Evolutionary conservation across 2,329 filamentous ascomycete species (phyloP).

Genomic region (Dactylonectria macrodidyma): DNA sequence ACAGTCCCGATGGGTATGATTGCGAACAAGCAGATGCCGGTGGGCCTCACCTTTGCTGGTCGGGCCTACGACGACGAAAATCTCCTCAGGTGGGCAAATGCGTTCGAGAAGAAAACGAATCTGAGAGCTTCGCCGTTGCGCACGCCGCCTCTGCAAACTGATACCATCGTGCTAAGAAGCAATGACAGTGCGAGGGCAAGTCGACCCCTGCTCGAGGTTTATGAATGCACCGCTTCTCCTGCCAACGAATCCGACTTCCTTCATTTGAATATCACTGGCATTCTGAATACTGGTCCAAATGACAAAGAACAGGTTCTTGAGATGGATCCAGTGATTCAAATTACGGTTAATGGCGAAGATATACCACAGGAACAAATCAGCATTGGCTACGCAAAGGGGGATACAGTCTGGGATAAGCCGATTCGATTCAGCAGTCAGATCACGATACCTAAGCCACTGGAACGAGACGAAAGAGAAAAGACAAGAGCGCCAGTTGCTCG

Average conservation of each 20-base stretch:
- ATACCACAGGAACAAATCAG: too few relatives aligned
- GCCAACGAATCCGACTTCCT: too few relatives aligned
- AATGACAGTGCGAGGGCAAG: not conserved
- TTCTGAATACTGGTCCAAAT: too few relatives aligned
- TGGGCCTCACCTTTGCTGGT: conserved; percentile 67
- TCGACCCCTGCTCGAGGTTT: too few relatives aligned
- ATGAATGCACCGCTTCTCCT: too few relatives aligned
- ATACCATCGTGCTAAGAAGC: conserved; percentile 5
- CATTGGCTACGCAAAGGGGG: too few relatives aligned
- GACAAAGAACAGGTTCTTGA: too few relatives aligned
- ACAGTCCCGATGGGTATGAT: conserved; percentile 68
- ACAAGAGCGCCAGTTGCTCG: conserved; percentile 20
- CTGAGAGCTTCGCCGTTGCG: conserved; percentile 22
- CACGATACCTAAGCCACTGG: conserved; percentile 1
- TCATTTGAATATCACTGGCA: too few relatives aligned
- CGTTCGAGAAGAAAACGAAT: conserved; percentile 35
- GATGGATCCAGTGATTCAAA: too few relatives aligned
- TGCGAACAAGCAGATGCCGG: conserved; percentile 62
- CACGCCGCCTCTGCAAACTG: conserved; percentile 32
- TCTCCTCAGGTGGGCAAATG: conserved; percentile 45
- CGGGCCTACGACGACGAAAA: conserved; percentile 61
- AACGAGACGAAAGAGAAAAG: conserved; percentile 11
- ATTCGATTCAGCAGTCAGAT: too few relatives aligned
- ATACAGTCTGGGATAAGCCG: too few relatives aligned
- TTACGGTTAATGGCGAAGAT: too few relatives aligned